A percentile compares a stretch with the other conserved stretches of the same genome.
These are phyloP conservation scores for Microdochium nivale DNA, from an alignment of 2,329 filamentous ascomycete species.

Conservation along the genomic window DNA sequence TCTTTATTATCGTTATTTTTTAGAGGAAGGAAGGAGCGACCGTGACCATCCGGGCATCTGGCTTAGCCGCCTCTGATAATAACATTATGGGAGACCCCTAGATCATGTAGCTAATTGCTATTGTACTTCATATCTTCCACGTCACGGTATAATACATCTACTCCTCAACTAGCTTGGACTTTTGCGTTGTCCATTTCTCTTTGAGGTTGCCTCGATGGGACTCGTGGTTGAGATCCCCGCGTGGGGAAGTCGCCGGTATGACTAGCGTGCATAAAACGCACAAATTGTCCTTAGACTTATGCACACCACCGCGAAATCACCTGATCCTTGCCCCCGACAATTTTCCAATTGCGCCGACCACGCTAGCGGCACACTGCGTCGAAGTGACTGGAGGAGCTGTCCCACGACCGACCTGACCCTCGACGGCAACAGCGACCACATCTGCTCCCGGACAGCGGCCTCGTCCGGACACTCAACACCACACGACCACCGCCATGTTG, in stretches of 20 bases:
- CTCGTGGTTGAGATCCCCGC: neutral
- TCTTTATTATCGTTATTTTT: no score
- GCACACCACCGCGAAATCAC: neutral
- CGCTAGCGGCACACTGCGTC: neutral
- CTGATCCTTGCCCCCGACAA: neutral
- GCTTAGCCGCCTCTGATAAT: no score
- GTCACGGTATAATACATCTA: no score
- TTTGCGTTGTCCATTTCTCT: no score
- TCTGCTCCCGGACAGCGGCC: neutral
- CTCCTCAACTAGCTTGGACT: no score
- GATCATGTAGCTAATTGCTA: no score
- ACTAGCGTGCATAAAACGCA: neutral
- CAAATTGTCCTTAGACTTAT: neutral
- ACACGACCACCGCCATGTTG: slow-evolving; percentile 42
- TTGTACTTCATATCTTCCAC: no score
- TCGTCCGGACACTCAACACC: neutral
- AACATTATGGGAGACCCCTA: no score
- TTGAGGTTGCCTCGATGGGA: neutral
- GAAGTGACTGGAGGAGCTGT: neutral
- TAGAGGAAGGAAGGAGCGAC: no score
- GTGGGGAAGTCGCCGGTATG: neutral
- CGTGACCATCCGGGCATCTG: no score
- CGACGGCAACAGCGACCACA: neutral
- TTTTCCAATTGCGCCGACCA: neutral
- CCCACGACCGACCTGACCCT: neutral